Conservation (phyloP, 306 rosid genomes). For the Cicer pinnatifidum region DNA sequence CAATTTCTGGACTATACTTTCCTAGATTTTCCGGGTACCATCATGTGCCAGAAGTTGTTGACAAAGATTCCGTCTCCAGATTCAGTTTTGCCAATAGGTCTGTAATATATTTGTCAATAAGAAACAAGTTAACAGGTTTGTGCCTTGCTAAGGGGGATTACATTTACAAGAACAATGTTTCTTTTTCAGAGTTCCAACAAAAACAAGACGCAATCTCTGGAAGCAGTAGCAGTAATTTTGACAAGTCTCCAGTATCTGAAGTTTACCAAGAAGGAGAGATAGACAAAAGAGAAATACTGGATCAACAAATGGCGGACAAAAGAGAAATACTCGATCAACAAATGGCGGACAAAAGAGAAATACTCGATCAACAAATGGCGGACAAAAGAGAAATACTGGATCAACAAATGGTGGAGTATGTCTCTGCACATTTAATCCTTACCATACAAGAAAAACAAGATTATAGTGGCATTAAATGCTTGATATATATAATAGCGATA, state of each 20-base stretch:
- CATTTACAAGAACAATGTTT: slow-evolving; percentile 14
- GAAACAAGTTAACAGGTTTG: slow-evolving; percentile 22
- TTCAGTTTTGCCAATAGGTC: slow-evolving; percentile 49
- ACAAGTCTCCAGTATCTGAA: slow-evolving; percentile 53
- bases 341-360: slow-evolving; percentile 43
- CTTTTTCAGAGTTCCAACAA: slow-evolving; percentile 49
- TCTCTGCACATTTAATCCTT: slow-evolving; percentile 39
- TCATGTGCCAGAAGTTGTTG: slow-evolving; percentile 82
- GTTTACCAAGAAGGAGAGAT: slow-evolving; percentile 51
- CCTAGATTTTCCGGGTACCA: slow-evolving; percentile 75
- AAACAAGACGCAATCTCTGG: slow-evolving; percentile 36
- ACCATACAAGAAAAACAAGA: slow-evolving; percentile 32
- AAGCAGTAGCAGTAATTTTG: slow-evolving; percentile 35
- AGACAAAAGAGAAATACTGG: slow-evolving; percentile 44
- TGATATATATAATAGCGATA: not conserved
- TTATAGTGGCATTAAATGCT: slow-evolving; percentile 18
- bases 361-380: slow-evolving; percentile 33
- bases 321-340: not conserved
- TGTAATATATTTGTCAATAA: slow-evolving; percentile 12
- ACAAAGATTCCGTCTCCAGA: slow-evolving; percentile 47
- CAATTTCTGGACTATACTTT: slow-evolving; percentile 71
- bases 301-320: slow-evolving; percentile 37
- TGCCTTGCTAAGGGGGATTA: slow-evolving; percentile 14
- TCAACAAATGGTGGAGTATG: slow-evolving; percentile 58
- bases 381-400: slow-evolving; percentile 33